Conservation (phyloP, 2,329 filamentous ascomycete genomes). For the Sclerotinia borealis region DNA sequence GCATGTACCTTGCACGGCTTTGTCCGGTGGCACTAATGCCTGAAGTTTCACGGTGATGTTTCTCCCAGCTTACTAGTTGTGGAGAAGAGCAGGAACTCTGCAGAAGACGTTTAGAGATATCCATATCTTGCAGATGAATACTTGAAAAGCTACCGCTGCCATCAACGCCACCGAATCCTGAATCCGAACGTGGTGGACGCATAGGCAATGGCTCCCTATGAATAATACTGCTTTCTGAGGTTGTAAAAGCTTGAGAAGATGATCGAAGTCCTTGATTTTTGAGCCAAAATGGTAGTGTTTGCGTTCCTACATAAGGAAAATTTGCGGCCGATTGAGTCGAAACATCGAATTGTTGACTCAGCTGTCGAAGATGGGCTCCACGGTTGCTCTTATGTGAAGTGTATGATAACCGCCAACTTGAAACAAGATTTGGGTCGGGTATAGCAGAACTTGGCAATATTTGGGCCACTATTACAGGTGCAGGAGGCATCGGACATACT, state of each 20-base stretch:
- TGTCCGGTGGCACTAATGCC: slow-evolving; percentile 16
- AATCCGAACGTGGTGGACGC: slow-evolving; percentile 6
- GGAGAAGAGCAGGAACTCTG: slow-evolving; percentile 25
- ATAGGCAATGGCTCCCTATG: slow-evolving; percentile 8
- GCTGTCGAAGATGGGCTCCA: slow-evolving; percentile 25
- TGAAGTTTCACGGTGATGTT: slow-evolving; percentile 18
- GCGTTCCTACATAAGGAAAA: slow-evolving; percentile 4
- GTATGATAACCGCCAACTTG: slow-evolving; percentile 32
- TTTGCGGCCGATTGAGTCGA: slow-evolving; percentile 12
- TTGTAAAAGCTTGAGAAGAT: slow-evolving; percentile 15
- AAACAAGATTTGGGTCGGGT: slow-evolving; percentile 13
- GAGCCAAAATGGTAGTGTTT: slow-evolving; percentile 20
- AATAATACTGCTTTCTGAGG: slow-evolving; percentile 13
- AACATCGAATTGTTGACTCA: slow-evolving; percentile 22
- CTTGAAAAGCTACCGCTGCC: slow-evolving; percentile 17
- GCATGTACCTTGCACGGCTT: slow-evolving; percentile 18
- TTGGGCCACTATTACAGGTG: slow-evolving; percentile 23
- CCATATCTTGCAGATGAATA: slow-evolving; percentile 29
- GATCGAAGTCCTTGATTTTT: slow-evolving; percentile 23
- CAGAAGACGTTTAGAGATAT: slow-evolving; percentile 26
- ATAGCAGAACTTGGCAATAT: slow-evolving; percentile 25
- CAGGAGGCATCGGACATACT: slow-evolving; percentile 19
- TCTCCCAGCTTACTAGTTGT: slow-evolving; percentile 21
- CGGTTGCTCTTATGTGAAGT: slow-evolving; percentile 17
- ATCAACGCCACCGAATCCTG: slow-evolving; percentile 29